Evolutionary conservation across 2,329 filamentous ascomycete species (phyloP), one percentile per base, ranked within the genome.

Genomic region (Helminthosporium solani): DNA sequence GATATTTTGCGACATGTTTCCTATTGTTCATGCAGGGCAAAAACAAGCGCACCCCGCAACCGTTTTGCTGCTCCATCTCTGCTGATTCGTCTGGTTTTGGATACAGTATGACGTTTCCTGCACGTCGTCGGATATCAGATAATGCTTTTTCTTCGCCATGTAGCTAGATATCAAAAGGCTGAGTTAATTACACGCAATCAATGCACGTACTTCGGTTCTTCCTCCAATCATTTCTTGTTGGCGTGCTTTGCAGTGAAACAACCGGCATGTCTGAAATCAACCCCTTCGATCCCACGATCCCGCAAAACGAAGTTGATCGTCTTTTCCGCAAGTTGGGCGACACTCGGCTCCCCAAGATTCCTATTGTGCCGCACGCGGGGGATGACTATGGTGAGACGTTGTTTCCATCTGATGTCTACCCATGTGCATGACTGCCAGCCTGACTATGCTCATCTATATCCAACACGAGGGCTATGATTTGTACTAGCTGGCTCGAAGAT

Each of bases 291-390:
- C 60, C 67, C 8, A 57, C 44, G n/a, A 64, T 73, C 35, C 56
- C 66, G 1, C 44, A 63, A 33, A 56, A 61, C 14, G 68, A 72
- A 42, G 63, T 72, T 21, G 57, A 70, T 25, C 55, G 68, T 6
- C 55, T 72, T 7, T 64, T 67, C 35, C 56, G 61, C 11, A 72
- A 70, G 49, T 57, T 71, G 11, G 56, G 56, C 40, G 64, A 71
- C 40, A 67, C 65, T 8, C 53, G 63, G 12, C 41, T 70, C 3
- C 68, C 68, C 0, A 49, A 58, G 2, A 50, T 58, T 6, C 64
- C 69, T 16, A 58, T 73, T 33, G 65, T 73, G 2, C 68, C 67
- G 16, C 59, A 63, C 43, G 63, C 70, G 5, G 63, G 63, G 2
- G 57, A 59, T 9, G 62, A 67, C 20, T 72, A 72, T 47, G 70